Percentiles rank a stretch among this genome's conserved stretches.
Conservation (phyloP, 129 eudicot genomes). For the Flaveria linearis region DNA sequence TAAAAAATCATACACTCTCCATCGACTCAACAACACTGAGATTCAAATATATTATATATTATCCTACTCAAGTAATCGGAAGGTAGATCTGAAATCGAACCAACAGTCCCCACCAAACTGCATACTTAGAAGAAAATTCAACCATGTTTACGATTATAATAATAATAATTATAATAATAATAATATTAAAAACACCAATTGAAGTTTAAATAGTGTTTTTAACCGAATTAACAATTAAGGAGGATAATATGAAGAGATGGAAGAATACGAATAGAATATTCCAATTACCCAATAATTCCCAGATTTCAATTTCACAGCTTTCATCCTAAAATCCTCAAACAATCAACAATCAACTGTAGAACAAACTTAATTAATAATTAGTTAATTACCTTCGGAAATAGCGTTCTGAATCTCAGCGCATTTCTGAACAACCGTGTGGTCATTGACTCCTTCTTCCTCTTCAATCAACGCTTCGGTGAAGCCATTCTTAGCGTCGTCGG, state of each 20-base stretch:
- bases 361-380: too few species aligned
- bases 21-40: conserved; percentile 30
- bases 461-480: conserved; percentile 53
- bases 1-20: conserved; percentile 16
- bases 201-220: background rate
- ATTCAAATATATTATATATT: background rate
- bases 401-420: conserved; percentile 77
- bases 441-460: conserved; percentile 64
- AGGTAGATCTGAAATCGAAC: conserved; percentile 34
- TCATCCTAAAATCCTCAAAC: background rate
- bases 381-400: conserved; percentile 60
- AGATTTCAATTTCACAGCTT: background rate
- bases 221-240: background rate
- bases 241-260: background rate
- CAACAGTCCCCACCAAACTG: conserved; percentile 23
- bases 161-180: background rate
- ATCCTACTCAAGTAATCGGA: conserved; percentile 5
- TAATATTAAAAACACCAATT: background rate
- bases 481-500: conserved; percentile 46
- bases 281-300: background rate
- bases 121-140: conserved; percentile 23
- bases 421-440: conserved; percentile 51
- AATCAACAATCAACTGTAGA: background rate
- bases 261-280: conserved; percentile 8
- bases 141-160: conserved; percentile 16